Conservation (phyloP, 495 filamentous ascomycete species). For the Talaromyces liani region DNA sequence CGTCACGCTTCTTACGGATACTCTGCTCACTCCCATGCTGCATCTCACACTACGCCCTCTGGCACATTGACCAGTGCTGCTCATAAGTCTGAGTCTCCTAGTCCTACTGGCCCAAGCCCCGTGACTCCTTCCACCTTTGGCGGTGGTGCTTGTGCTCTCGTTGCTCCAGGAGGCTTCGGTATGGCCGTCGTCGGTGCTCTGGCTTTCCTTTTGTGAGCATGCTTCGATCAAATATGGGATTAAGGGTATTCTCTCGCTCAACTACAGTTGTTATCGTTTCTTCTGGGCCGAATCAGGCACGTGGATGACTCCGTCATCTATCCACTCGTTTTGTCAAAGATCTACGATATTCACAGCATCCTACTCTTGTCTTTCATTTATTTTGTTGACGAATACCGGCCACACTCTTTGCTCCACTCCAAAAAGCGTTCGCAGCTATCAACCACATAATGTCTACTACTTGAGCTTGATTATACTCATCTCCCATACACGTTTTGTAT, state of each 20-base stretch:
- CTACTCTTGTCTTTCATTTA: conserved; percentile 1
- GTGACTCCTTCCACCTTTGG: neutral
- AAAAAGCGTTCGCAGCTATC: neutral
- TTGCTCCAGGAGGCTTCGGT: neutral
- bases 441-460: neutral
- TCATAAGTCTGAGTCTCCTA: neutral
- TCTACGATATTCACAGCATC: neutral
- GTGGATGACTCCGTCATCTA: conserved; percentile 7
- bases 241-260: neutral
- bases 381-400: neutral
- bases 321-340: conserved; percentile 2
- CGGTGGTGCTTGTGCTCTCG: neutral
- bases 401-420: neutral
- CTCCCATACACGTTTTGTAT: neutral
- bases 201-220: conserved; percentile 3
- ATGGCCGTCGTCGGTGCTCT: conserved; percentile 8
- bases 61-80: neutral
- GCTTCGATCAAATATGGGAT: neutral
- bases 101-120: neutral
- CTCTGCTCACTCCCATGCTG: neutral
- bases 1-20: neutral
- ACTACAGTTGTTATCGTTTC: neutral
- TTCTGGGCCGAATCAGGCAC: neutral
- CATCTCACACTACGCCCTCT: neutral
- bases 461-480: neutral